phyloP scores from a whole-genome alignment of 1,284 basidiomycete species.

The Pseudozyma pruni region DNA sequence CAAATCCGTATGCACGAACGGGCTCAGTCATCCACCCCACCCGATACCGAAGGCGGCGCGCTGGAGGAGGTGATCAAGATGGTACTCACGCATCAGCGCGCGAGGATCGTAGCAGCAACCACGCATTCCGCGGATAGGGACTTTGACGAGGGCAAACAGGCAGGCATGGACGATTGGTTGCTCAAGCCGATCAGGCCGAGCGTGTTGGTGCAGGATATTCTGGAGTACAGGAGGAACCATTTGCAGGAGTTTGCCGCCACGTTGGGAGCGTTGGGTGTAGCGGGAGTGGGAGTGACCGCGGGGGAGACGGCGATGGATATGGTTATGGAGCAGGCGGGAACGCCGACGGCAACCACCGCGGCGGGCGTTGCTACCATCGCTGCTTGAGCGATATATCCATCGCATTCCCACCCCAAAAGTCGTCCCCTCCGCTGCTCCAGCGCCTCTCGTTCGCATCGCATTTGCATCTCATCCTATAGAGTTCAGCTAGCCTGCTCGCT shows the following conservation, averaged over 20 bases:
- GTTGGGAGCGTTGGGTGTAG: constrained; percentile 16
- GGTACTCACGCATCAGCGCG: constrained; percentile 35
- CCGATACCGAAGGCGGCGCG: constrained; percentile 7
- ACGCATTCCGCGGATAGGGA: constrained; percentile 47
- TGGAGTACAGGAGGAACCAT: constrained; percentile 39
- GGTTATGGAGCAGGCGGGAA: constrained; percentile 27
- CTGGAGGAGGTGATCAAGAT: constrained; percentile 26
- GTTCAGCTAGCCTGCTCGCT: background rate
- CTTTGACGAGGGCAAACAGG: constrained; percentile 44
- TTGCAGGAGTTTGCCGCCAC: constrained; percentile 36
- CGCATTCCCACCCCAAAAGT: background rate
- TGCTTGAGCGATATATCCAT: background rate
- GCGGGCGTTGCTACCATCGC: constrained; percentile 8
- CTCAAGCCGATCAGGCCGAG: constrained; percentile 48
- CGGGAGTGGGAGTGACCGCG: constrained; percentile 19
- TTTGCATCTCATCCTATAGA: constrained; percentile 3
- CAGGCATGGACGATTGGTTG: constrained; percentile 57
- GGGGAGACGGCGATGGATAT: constrained; percentile 34
- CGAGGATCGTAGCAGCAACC: constrained; percentile 54
- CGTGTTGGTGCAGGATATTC: constrained; percentile 38
- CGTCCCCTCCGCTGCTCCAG: background rate
- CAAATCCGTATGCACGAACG: constrained; percentile 49
- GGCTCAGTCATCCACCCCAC: constrained; percentile 11
- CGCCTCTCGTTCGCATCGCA: constrained; percentile 19
- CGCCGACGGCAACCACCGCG: constrained; percentile 10